Conservation (phyloP, 257 asterid species). For the Verbascum thapsus region DNA sequence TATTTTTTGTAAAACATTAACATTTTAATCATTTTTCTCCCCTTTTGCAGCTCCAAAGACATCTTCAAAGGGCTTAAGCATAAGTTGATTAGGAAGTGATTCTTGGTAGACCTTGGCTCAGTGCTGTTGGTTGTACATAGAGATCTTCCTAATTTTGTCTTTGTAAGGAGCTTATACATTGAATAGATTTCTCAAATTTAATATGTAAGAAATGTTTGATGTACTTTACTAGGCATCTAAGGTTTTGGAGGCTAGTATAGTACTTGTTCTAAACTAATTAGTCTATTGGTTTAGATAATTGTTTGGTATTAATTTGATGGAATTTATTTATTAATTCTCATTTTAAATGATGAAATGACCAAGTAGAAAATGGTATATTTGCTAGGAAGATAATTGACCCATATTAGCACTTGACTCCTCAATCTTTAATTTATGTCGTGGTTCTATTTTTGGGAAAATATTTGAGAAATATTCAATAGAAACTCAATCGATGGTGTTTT, state of each 20-base stretch:
- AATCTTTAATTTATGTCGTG: no score
- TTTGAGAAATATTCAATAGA: no score
- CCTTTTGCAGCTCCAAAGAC: conserved; percentile 31
- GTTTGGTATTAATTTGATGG: no score
- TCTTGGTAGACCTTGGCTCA: background rate
- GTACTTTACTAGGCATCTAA: background rate
- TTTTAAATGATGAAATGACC: no score
- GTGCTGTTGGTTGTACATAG: conserved; percentile 32
- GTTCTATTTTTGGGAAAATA: no score
- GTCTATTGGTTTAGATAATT: no score
- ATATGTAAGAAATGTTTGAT: conserved; percentile 11
- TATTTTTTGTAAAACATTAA: background rate
- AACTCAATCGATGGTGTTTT: no score
- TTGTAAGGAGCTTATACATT: conserved; percentile 3
- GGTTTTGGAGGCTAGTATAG: background rate
- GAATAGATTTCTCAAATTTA: conserved; percentile 17
- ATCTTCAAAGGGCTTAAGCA: conserved; percentile 28
- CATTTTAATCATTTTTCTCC: background rate
- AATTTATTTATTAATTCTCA: no score
- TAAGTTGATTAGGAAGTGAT: conserved; percentile 20
- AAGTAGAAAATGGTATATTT: no score
- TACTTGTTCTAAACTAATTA: no score
- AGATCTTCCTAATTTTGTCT: conserved; percentile 12
- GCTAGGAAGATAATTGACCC: no score
- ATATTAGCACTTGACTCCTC: no score